Conservation (phyloP, 331 rosid genomes). For the Saraca asoca region DNA sequence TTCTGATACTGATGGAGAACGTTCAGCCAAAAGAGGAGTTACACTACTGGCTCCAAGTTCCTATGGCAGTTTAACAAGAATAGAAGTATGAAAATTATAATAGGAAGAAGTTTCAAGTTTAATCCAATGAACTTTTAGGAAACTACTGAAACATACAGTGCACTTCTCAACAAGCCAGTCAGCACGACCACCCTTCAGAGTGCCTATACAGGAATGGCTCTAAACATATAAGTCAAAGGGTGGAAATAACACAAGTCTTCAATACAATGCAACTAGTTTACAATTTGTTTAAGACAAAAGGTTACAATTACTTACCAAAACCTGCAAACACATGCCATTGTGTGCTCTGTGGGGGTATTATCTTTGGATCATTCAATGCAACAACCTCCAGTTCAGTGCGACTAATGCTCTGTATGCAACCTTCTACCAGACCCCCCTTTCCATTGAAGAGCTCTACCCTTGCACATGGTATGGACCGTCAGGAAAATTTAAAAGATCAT, state of each 20-base stretch:
- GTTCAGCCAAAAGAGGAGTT: conserved; percentile 86
- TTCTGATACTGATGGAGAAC: conserved; percentile 75
- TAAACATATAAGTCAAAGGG: conserved; percentile 22
- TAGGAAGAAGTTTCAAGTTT: conserved; percentile 13
- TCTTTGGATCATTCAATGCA: conserved; percentile 65
- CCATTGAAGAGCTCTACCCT: conserved; percentile 95
- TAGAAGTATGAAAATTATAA: conserved; percentile 14
- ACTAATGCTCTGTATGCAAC: conserved; percentile 60
- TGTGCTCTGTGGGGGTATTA: conserved; percentile 55
- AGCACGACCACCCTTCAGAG: conserved; percentile 90
- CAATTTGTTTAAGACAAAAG: conserved; percentile 9
- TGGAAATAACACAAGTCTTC: conserved; percentile 7
- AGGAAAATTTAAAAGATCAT: conserved; percentile 18
- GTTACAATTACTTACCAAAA: conserved; percentile 55
- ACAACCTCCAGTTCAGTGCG: conserved; percentile 68
- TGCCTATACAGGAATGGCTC: conserved; percentile 53
- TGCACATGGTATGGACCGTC: conserved; percentile 40
- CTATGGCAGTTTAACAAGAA: conserved; percentile 46
- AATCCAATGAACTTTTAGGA: conserved; percentile 33
- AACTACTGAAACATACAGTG: conserved; percentile 57
- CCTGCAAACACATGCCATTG: conserved; percentile 85
- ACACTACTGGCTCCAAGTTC: conserved; percentile 92
- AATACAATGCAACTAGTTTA: conserved; percentile 19
- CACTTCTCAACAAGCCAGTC: conserved; percentile 98
- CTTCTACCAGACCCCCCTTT: conserved; percentile 81